phyloP scores from a whole-genome alignment of 768 basidiomycete species.

The Tulasnella sp. region DNA sequence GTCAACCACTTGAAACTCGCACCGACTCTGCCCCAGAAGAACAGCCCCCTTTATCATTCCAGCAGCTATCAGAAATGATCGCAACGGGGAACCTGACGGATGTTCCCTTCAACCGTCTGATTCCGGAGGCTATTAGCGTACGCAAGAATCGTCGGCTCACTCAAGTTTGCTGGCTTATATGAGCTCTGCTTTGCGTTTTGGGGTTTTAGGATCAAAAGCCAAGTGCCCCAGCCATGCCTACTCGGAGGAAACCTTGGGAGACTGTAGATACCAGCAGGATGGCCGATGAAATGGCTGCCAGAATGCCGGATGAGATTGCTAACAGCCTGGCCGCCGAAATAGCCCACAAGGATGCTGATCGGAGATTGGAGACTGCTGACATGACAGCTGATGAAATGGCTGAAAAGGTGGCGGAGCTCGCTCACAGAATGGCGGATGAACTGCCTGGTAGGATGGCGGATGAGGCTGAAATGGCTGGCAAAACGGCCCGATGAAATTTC shows the following conservation, averaged over 20 bases:
- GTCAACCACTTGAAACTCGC: neutral
- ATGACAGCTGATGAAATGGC: no score
- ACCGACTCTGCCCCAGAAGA: neutral
- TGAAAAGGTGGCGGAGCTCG: no score
- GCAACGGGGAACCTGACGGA: slow-evolving; percentile 20
- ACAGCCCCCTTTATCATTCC: slow-evolving; percentile 18
- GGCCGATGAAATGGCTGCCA: no score
- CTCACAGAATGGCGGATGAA: no score
- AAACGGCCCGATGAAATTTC: no score
- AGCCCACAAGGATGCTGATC: no score
- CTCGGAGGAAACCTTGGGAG: slow-evolving; percentile 33
- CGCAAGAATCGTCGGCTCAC: neutral
- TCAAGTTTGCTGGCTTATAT: neutral
- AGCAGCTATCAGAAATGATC: slow-evolving; percentile 26
- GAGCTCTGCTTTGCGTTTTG: neutral
- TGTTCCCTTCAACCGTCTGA: slow-evolving; percentile 28
- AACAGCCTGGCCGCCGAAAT: no score
- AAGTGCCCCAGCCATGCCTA: neutral
- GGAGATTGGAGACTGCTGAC: no score
- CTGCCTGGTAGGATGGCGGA: no score
- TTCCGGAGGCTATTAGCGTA: slow-evolving; percentile 32
- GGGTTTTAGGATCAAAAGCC: slow-evolving; percentile 24
- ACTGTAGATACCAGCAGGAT: neutral
- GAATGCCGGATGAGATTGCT: no score
- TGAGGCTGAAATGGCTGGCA: no score